Base-by-base conservation (phyloP, 768 basidiomycete species). In the Phlegmacium glaucopus region DNA sequence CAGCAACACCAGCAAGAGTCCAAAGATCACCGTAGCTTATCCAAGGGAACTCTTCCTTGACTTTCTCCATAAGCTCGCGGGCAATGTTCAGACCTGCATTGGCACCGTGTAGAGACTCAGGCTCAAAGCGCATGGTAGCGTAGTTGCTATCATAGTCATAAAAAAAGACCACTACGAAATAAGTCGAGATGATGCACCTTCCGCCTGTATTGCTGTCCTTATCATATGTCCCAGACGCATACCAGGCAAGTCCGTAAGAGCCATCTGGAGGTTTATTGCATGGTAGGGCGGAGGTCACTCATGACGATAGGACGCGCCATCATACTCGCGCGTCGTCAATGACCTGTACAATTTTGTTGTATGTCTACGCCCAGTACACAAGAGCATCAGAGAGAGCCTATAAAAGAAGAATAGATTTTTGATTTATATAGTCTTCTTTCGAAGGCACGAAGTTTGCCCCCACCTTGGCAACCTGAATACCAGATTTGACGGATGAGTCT, bases 81-180 rank as follows among this genome's bases (percentile, higher is more conserved):
- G 92, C 94, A 45, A 92, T 62, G 50, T 86, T 68, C 45, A 95
- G 75, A 22, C 93, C 93, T 22, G 80, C 80, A 67, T 95, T 95
- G 42, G 91, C 93, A 29, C 73, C 80, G 61, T 98, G 93, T 25
- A 76, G 62, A 9, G 93, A 62, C 64, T 98, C 95, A 34, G 95
- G 90, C 45, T 83, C 80, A 69, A 97, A 99, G 47, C 95, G 88
- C 95, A 99, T 99, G 17, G 95, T 97, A 2, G 96, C 95, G 55
- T 91, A 94, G 78, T 99, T 97, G 76, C 90, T 87, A 22, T 22
- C 22, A 22, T 22, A 22, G 61, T 43, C 39, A 54, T 55, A 35
- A 50, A 11, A 43, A 50, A 32, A 41, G 34, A 22, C 29, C 39
- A 39, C 11, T 22, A 47, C 17, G 16, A 26, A 28, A 32, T 12